Base-by-base conservation (phyloP, 164 flowering plant species). In the Platanus orientalis region DNA sequence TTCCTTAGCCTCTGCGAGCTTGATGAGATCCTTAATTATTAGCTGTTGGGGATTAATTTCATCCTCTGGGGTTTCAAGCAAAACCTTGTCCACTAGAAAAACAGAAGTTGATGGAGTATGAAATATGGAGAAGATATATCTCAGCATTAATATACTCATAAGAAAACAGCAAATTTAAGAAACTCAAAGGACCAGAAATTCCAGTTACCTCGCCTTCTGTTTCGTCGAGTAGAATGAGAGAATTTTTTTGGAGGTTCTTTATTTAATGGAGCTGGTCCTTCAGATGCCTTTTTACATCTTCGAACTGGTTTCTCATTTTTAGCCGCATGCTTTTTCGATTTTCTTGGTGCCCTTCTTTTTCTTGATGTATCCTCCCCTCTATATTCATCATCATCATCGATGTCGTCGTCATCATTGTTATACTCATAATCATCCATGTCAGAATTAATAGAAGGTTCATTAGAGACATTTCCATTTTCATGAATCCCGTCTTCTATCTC, bases 11-110 rank as follows among this genome's bases (percentile, higher is more conserved):
- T 82, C 84, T 34, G 76, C 86, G 52, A 74, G 77, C 52, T 67
- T 49, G 58, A 82, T 74, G 27, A 83, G 68, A 70, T 83, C 83
- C 69, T 71, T 76, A 25, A 83, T 54, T 25, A 73, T 70, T 62
- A 84, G 36, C 64, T 66, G 80, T 36, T 47, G 57, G 34, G 49
- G 70, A 54, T 85, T 81, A 65, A 85, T 68, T 50, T 85, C 94
- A 55, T 87, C 88, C 67, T 90, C 93, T 11, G 87, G 92, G 24
- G 76, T 81, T 60, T 82, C 82, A 55, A 93, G 87, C 63, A 87
- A 76, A 57, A 40, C 70, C 73, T 87, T 75, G 74, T 80, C 79
- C 76, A 82, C 92, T 84, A 57, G n/a, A n/a, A 19, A 60, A 67
- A 65, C 56, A 54, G 48, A n/a, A n/a, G n/a, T n/a, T n/a, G n/a